Conservation (phyloP, 345 rosid species). For the Lagerstroemia speciosa region DNA sequence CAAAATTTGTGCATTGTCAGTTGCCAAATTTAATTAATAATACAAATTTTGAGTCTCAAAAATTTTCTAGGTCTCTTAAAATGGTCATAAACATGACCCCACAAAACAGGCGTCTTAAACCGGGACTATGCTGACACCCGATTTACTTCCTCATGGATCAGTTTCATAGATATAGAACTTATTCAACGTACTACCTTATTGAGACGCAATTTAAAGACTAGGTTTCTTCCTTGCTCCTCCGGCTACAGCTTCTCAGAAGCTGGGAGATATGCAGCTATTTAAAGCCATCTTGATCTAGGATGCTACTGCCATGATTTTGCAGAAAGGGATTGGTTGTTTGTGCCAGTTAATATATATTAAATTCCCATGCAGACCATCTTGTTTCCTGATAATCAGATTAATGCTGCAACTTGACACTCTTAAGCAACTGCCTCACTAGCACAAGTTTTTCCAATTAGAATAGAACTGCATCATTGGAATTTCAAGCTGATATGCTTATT, state of each 20-base stretch:
- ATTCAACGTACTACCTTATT: neutral
- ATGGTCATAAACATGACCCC: neutral
- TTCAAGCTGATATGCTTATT: too few relatives aligned
- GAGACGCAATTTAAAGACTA: neutral
- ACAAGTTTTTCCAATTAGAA: too few relatives aligned
- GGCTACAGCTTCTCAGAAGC: neutral
- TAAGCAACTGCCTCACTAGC: too few relatives aligned
- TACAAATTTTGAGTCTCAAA: neutral
- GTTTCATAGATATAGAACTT: neutral
- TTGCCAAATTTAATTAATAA: neutral
- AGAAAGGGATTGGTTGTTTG: neutral
- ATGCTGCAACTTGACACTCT: too few relatives aligned
- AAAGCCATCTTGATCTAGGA: neutral
- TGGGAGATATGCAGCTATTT: neutral
- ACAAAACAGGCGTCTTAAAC: neutral
- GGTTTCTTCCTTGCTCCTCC: neutral
- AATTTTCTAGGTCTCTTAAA: neutral
- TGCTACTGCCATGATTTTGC: neutral
- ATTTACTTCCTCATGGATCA: neutral
- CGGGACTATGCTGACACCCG: neutral
- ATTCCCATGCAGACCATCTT: too few relatives aligned
- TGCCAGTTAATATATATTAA: too few relatives aligned
- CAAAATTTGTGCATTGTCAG: neutral
- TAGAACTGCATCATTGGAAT: too few relatives aligned
- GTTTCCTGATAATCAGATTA: too few relatives aligned